These are phyloP conservation scores for Solanum appendiculatum DNA, from an alignment of 257 asterid genomes.

Conservation along the genomic window DNA sequence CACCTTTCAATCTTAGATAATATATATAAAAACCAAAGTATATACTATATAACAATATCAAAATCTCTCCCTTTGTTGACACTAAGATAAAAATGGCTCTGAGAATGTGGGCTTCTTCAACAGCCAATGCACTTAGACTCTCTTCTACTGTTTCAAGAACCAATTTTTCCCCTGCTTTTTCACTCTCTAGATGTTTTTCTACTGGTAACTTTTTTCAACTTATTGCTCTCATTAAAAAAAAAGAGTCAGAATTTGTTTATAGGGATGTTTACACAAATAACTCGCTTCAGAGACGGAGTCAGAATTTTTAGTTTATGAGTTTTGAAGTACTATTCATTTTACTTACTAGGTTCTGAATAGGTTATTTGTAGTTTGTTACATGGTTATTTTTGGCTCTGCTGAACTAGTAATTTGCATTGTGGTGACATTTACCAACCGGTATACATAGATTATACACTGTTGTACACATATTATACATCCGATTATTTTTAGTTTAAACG, in stretches of 20 bases:
- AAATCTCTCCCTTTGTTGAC: not conserved
- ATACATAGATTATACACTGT: not conserved
- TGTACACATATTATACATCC: not conserved
- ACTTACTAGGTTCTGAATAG: not conserved
- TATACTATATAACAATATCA: not conserved
- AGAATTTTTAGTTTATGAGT: not conserved
- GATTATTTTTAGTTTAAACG: not conserved
- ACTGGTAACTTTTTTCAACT: constrained; percentile 29
- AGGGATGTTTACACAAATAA: not conserved
- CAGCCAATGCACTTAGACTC: constrained; percentile 77
- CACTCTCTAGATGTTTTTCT: constrained; percentile 74
- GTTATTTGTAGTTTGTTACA: not conserved
- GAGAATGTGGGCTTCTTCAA: constrained; percentile 95
- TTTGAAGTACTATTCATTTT: not conserved
- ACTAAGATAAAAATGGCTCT: constrained; percentile 40
- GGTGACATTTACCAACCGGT: not conserved
- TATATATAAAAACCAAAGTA: constrained; percentile 6
- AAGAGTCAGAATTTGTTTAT: not conserved
- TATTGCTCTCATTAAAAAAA: not conserved
- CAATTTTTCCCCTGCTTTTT: constrained; percentile 34
- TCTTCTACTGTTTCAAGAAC: constrained; percentile 27
- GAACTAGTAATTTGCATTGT: not conserved
- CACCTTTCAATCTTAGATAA: constrained; percentile 60
- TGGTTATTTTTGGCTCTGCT: not conserved
- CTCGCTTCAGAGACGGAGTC: not conserved